Evolutionary conservation across 345 rosid genomes (phyloP), one percentile per base, ranked within the genome.

Genomic region (Microthlaspi erraticum): DNA sequence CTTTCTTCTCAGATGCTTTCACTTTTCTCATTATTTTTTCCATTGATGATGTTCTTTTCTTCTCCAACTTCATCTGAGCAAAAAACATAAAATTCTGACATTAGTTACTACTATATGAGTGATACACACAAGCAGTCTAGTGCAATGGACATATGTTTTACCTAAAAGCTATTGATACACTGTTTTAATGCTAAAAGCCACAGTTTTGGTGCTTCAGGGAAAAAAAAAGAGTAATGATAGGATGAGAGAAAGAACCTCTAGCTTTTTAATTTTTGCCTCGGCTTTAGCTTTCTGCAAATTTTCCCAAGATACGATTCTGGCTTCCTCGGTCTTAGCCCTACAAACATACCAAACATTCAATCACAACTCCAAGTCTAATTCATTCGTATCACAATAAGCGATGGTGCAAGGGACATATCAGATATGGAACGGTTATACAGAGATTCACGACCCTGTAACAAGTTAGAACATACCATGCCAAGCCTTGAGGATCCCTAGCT

Each of bases 261-360:
- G 95, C 78, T 94, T 94, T 70, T 93, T 77, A 49, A 94, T 88
- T 69, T 87, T 85, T 71, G 97, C 93, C 82, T 94, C 99, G 5
- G 99, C 99, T 76, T 94, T 91, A 12, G 99, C 99, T 81, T 84
- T 94, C 88, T 94, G 99, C 77, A 94, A 84, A 72, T 91, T 94
- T 82, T 94, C 96, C 99, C 99, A 94, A 10, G 96, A 96, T 16
- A 71, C 84, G 63, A 94, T 89, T 81, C 90, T 88, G 29, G 96
- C 93, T 84, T 94, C 96, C 75, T 89, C 97, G 38, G 89, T 89
- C 79, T 85, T 86, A 23, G 36, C 59, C 81, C 99, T 94, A 85
- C 64, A 63, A 38, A 66, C 6, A 59, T 54, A 54, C 6, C 16
- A 46, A 76, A 55, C 8, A 12, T 31, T 39, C 55, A 48, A 14